Evolutionary conservation across 2,329 filamentous ascomycete species (phyloP), one percentile per base, ranked within the genome.

Genomic region (Colletotrichum magnum): DNA sequence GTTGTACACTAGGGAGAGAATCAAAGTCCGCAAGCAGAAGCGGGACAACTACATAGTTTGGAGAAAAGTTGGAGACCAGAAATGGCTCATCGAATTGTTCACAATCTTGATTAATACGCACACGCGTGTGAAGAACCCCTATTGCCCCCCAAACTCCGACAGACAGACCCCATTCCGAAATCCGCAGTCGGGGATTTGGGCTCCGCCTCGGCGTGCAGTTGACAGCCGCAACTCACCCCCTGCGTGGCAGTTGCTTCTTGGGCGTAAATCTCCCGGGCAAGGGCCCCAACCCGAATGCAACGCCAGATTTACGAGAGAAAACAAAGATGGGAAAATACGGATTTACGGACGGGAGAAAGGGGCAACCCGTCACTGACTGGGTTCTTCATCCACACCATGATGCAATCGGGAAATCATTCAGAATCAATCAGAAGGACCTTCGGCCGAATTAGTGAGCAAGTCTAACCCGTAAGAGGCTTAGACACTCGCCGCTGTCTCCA

Each of bases 291-390:
- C 21, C 15, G 16, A 36, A 21, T 65, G 54, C 32, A 63, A 68
- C 48, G 16, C 16, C 24, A 69, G 66, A 69, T 65, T 60, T 66
- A 69, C 56, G 62, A 57, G 32, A 48, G 13, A 24, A 36, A 36
- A 51, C 62, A 66, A 43, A 48, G 51, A 56, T 64, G n/a, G 24
- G 45, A 47, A 16, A 47, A 16, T 45, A 47, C 59, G 59, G 62
- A 28, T 18, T 52, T 43, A 45, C 54, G 41, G 50, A 53, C 32
- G 54, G 48, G 18, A 16, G 16, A 39, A 26, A 26, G 60, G 32
- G 60, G 26, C 6, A 15, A 24, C 21, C 54, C n/a, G 18, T 47
- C 48, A 28, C 12, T 18, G 45, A 47, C 15, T 6, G 15, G 16
- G n/a, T n/a, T n/a, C n/a, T 10, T 32, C 53, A 50, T 16, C 21